Evolutionary conservation across 345 rosid genomes (phyloP), one percentile per base, ranked within the genome.

Genomic region (Populus tremula): DNA sequence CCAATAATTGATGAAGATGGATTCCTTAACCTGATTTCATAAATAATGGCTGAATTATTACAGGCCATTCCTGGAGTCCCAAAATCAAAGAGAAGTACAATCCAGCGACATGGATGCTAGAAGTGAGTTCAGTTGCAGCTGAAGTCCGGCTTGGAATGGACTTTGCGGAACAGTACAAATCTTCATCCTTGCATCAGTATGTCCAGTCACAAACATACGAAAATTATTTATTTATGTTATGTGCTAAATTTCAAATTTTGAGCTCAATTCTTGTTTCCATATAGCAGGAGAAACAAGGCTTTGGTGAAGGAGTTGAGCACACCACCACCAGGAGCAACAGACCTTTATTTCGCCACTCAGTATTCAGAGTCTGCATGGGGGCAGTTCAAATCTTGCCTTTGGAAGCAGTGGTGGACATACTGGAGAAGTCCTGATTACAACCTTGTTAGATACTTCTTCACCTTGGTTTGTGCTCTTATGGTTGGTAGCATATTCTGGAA

Each of bases 41-140:
- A 8, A 4, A 6, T 8, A 21, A 41, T 41, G 45, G 3, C 5
- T 16, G 7, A 3, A 11, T 0, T 39, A 67, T 31, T 75, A 13
- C 81, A 88, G 89, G 84, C 85, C 49, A 75, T 88, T 77, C 83
- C 86, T 2, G 88, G 89, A 39, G 86, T 84, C 71, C 82, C 91
- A 81, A 75, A 73, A 88, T 88, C 67, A 85, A 78, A 71, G 88
- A 87, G 1, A 84, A 78, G 77, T 84, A 85, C 64, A 88, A 88
- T 80, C 91, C 89, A 17, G 91, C 91, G 50, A 84, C 89, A 63
- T 88, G 91, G 91, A 86, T 88, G 89, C 81, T 88, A 8, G 89
- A 88, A 78, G 88, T 79, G 62, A 88, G 89, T 82, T 82, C 85
- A 0, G 27, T 79, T 25, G 79, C 87, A 3, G 84, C 83, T 36